Evolutionary conservation across 2,329 filamentous ascomycete genomes (phyloP), one percentile per base, ranked within the genome.

Genomic region (Paraphaeosphaeria sporulosa): DNA sequence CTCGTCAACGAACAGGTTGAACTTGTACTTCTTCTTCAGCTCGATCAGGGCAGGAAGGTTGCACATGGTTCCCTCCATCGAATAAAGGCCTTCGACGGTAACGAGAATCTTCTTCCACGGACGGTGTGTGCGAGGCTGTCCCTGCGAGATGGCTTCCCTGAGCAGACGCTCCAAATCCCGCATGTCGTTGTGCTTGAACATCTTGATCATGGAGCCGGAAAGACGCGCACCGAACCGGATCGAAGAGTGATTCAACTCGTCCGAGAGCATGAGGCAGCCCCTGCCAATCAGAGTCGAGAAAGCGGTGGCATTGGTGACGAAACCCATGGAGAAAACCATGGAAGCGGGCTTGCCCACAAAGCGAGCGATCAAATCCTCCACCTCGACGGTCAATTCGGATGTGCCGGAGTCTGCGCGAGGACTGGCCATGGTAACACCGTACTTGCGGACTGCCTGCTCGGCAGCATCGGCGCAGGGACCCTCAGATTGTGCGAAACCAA

Each of bases 101-200:
- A 99, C 92, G 54, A 99, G 79, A 62, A 99, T 98, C 87, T 98
- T 99, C 85, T 96, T 97, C 95, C 95, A 99, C 1, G 95, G 95
- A 32, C 95, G 91, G 79, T 99, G 95, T n/a, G 94, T 99, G 67
- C 95, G 91, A 55, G 95, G 95, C 76, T 99, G 95, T 47, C 95
- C 95, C 80, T 98, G 94, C 15, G 94, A 94, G 75, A 99, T 98
- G 66, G 89, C 91, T 76, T 98, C 94, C 44, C 95, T 90, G 7
- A 99, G 87, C 69, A 91, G 89, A 61, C 87, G 87, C 81, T 99
- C 95, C 19, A 99, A 85, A 69, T 96, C 90, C 30, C 80, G 82
- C 90, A 97, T 96, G 78, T 98, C 92, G 77, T 99, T 99, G 84
- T 99, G 95, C 84, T 93, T 96, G 86, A 98, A 99, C 74, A 94